Conservation (phyloP, 148 eudicot genomes). For the Nepenthes gracilis region DNA sequence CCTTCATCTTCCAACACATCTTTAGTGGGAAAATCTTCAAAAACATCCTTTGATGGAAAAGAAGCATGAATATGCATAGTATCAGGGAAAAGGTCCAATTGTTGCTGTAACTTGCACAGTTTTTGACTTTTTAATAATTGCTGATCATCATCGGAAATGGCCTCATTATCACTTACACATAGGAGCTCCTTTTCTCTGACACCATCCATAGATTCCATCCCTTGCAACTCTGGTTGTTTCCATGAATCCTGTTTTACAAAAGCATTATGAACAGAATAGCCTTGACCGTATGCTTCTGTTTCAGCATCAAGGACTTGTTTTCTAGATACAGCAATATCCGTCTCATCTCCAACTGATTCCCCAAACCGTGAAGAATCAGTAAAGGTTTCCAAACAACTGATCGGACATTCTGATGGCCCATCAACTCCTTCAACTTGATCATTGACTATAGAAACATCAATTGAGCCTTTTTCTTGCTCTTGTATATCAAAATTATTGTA, state of each 20-base stretch:
- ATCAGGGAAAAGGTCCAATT: conserved; percentile 22
- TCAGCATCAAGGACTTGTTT: conserved; percentile 26
- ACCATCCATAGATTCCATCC: conserved; percentile 8
- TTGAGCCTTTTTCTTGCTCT: conserved; percentile 17
- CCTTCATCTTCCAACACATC: conserved; percentile 14
- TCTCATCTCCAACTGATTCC: conserved; percentile 11
- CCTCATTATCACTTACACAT: conserved; percentile 5
- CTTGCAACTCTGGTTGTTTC: conserved; percentile 12
- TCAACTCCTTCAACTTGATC: conserved; percentile 19
- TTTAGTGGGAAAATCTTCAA: conserved; percentile 10
- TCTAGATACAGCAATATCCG: conserved; percentile 14
- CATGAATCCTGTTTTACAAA: conserved; percentile 21
- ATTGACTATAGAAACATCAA: conserved; percentile 8
- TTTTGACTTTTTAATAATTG: conserved; percentile 7
- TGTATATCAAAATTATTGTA: conserved; percentile 10
- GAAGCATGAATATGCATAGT: conserved; percentile 18
- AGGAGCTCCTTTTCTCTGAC: conserved; percentile 10
- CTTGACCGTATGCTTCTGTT: conserved; percentile 29
- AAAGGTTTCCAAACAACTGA: conserved; percentile 17
- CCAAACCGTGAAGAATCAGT: conserved; percentile 8
- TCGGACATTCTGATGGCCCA: conserved; percentile 14
- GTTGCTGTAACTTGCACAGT: conserved; percentile 6
- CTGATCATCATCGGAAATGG: conserved; percentile 8
- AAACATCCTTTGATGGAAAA: conserved; percentile 15
- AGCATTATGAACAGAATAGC: conserved; percentile 20